phyloP scores from a whole-genome alignment of 768 basidiomycete species.

The Hygrocybe punicea region DNA sequence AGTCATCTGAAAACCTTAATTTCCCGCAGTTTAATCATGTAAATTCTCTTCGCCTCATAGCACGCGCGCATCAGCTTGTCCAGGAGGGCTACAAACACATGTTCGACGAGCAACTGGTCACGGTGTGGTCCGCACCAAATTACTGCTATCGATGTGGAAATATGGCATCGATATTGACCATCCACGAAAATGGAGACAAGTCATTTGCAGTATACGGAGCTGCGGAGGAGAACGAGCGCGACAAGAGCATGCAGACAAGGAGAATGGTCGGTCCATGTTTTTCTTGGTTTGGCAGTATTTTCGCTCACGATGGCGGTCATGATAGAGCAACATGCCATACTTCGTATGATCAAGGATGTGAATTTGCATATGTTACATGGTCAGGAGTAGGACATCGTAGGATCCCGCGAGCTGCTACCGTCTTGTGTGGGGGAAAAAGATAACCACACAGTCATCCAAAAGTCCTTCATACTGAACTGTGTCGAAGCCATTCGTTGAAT shows the following conservation, averaged over 20 bases:
- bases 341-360: slow-evolving; percentile 38
- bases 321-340: slow-evolving; percentile 54
- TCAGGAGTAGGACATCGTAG: too few relatives aligned
- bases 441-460: too few relatives aligned
- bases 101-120: slow-evolving; percentile 90
- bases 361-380: neutral
- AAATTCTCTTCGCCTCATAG: slow-evolving; percentile 82
- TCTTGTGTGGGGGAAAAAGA: too few relatives aligned
- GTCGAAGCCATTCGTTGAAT: too few relatives aligned
- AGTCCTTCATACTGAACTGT: too few relatives aligned
- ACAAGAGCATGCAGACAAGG: slow-evolving; percentile 72
- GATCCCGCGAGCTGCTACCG: too few relatives aligned
- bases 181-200: slow-evolving; percentile 63
- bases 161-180: slow-evolving; percentile 84
- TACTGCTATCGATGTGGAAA: slow-evolving; percentile 84
- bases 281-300: neutral
- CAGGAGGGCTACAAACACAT: slow-evolving; percentile 96
- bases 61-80: slow-evolving; percentile 94
- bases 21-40: slow-evolving; percentile 79
- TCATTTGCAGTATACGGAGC: slow-evolving; percentile 83
- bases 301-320: neutral
- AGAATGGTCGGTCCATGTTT: slow-evolving; percentile 54
- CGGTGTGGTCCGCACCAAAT: slow-evolving; percentile 91
- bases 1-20: neutral
- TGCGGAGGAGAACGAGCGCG: slow-evolving; percentile 84